These are phyloP conservation scores for Linanthus parryae DNA, from an alignment of 148 eudicot genomes.

Conservation along the genomic window DNA sequence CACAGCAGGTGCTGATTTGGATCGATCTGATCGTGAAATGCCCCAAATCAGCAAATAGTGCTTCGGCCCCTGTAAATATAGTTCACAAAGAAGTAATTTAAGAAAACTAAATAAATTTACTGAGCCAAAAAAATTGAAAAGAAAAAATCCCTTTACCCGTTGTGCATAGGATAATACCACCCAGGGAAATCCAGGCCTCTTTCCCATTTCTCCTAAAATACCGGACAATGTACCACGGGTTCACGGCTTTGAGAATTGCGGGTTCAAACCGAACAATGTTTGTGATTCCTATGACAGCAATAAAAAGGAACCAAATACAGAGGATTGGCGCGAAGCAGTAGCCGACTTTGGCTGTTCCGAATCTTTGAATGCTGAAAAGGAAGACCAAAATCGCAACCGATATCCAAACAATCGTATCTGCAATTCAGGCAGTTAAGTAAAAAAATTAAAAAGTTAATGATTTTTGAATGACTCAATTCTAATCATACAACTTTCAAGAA, in stretches of 20 bases:
- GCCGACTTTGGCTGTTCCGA: conserved; percentile 35
- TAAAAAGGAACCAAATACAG: conserved; percentile 21
- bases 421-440: conserved; percentile 2
- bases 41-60: conserved; percentile 26
- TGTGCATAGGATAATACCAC: conserved; percentile 22
- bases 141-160: conserved; percentile 9
- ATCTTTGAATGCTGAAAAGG: conserved; percentile 23
- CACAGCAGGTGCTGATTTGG: conserved; percentile 21
- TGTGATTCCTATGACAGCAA: conserved; percentile 18
- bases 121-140: background rate
- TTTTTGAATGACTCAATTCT: no score
- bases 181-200: conserved; percentile 29
- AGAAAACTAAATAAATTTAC: background rate
- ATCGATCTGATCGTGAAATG: conserved; percentile 24
- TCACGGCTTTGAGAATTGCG: conserved; percentile 21
- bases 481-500: no score
- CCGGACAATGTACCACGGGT: conserved; percentile 22
- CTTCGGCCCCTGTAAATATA: conserved; percentile 18
- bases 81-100: background rate
- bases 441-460: no score
- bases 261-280: conserved; percentile 21
- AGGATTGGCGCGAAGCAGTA: conserved; percentile 28
- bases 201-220: conserved; percentile 26
- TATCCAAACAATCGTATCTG: conserved; percentile 27
- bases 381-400: conserved; percentile 21